Percentiles rank a stretch among this genome's conserved stretches.
Conservation (phyloP, 1,284 basidiomycete species). For the Fomes fomentarius region DNA sequence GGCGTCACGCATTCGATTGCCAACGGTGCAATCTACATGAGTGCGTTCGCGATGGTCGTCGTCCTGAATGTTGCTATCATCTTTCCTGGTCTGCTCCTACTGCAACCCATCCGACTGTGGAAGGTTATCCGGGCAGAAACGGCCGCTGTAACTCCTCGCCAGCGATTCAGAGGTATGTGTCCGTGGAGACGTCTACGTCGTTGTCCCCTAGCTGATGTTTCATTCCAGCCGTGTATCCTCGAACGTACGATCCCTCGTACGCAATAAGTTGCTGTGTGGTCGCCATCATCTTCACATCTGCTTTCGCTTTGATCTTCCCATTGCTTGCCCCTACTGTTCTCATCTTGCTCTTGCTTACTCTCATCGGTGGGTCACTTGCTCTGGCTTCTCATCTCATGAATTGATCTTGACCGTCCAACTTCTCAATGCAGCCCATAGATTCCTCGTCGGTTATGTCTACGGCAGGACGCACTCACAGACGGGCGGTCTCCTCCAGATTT, state of each 20-base stretch:
- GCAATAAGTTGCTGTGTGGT: slow-evolving; percentile 68
- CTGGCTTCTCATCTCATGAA: no score
- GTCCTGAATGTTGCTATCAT: slow-evolving; percentile 71
- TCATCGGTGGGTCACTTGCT: slow-evolving; percentile 55
- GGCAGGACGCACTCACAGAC: slow-evolving; percentile 70
- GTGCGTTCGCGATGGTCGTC: slow-evolving; percentile 62
- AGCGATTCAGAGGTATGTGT: slow-evolving; percentile 73
- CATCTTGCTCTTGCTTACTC: slow-evolving; percentile 65
- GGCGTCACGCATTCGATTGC: slow-evolving; percentile 54
- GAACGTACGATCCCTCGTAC: slow-evolving; percentile 67
- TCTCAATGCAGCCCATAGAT: slow-evolving; percentile 61
- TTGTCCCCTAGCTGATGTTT: slow-evolving; percentile 10
- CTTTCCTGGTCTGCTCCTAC: slow-evolving; percentile 67
- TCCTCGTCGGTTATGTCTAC: slow-evolving; percentile 76
- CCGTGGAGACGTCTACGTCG: neutral
- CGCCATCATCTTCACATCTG: slow-evolving; percentile 72
- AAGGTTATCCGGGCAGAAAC: slow-evolving; percentile 55
- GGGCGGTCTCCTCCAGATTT: slow-evolving; percentile 73
- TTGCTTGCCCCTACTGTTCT: slow-evolving; percentile 73
- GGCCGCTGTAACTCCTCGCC: slow-evolving; percentile 70
- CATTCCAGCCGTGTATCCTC: slow-evolving; percentile 70
- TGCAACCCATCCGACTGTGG: slow-evolving; percentile 70
- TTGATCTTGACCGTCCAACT: no score
- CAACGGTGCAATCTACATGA: slow-evolving; percentile 74
- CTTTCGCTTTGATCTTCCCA: slow-evolving; percentile 75